Evolutionary conservation across 2,329 filamentous ascomycete genomes (phyloP).

Genomic region (Fusarium tricinctum): DNA sequence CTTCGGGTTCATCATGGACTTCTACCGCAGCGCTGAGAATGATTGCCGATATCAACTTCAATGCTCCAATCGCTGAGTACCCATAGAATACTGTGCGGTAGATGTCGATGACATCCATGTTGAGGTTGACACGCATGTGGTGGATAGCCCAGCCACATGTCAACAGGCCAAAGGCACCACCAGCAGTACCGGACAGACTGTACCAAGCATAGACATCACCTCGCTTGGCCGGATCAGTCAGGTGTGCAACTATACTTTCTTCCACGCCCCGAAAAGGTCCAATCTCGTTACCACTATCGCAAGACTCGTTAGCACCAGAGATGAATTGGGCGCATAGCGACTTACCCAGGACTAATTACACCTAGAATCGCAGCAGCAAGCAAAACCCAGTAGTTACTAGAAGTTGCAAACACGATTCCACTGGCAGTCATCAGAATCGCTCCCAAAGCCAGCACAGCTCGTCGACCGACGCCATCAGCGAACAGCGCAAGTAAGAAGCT

Average conservation of each 20-base stretch:
- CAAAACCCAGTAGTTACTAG: conserved; percentile 69
- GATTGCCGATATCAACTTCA: conserved; percentile 69
- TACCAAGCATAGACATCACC: conserved; percentile 75
- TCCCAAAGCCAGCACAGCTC: conserved; percentile 66
- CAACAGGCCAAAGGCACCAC: conserved; percentile 71
- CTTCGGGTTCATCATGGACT: conserved; percentile 42
- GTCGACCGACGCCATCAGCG: conserved; percentile 70
- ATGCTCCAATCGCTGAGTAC: conserved; percentile 60
- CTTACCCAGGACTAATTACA: conserved; percentile 70
- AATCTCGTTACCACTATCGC: conserved; percentile 71
- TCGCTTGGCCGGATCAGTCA: conserved; percentile 61
- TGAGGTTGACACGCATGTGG: conserved; percentile 58
- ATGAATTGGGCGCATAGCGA: accelerated
- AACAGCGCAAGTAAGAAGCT: conserved; percentile 71
- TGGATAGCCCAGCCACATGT: conserved; percentile 72
- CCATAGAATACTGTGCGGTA: conserved; percentile 68
- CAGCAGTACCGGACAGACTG: conserved; percentile 69
- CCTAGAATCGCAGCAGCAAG: conserved; percentile 70
- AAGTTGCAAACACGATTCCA: conserved; percentile 68
- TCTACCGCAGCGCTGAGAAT: conserved; percentile 64
- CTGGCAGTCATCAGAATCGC: conserved; percentile 69
- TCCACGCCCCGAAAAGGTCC: conserved; percentile 74
- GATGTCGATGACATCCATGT: conserved; percentile 61
- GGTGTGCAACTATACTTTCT: conserved; percentile 71
- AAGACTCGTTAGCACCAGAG: neutral